A percentile compares a stretch with the other conserved stretches of the same genome.
Conservation (phyloP, 2,329 filamentous ascomycete genomes). For the Coniochaeta sp. region DNA sequence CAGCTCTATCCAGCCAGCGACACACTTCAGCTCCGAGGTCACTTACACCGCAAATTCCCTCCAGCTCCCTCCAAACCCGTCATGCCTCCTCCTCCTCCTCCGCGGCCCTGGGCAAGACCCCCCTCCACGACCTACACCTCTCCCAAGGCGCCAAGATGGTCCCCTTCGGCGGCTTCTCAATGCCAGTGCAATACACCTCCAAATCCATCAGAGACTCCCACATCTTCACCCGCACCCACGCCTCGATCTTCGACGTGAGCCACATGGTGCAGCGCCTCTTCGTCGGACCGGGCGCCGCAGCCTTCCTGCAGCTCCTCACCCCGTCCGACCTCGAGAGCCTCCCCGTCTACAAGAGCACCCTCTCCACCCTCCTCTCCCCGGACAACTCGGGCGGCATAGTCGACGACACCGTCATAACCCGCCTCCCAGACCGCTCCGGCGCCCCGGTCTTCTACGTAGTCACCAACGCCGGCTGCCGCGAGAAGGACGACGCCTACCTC, state of each 20-base stretch:
- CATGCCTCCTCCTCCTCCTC: conserved; percentile 13
- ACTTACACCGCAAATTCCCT: not conserved
- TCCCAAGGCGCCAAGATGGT: conserved; percentile 85
- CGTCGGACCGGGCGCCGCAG: conserved; percentile 68
- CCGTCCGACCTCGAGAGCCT: conserved; percentile 65
- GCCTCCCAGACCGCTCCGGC: conserved; percentile 40
- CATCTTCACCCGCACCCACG: conserved; percentile 78
- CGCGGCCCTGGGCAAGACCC: conserved; percentile 20
- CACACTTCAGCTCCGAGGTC: not conserved
- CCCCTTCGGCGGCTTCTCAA: conserved; percentile 85
- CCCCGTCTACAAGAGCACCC: conserved; percentile 60
- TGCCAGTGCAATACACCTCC: conserved; percentile 84
- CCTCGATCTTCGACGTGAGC: conserved; percentile 89
- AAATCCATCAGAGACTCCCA: conserved; percentile 78
- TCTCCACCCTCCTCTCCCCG: conserved; percentile 77
- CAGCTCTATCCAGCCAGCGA: not conserved
- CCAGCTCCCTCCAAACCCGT: conserved; percentile 7
- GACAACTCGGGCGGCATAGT: conserved; percentile 79
- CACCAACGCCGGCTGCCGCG: conserved; percentile 85
- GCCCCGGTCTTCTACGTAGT: conserved; percentile 77
- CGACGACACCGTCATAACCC: conserved; percentile 87
- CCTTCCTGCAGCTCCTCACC: conserved; percentile 78
- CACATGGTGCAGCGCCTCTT: conserved; percentile 95
- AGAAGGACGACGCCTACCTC: conserved; percentile 80
- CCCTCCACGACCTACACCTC: conserved; percentile 34